Conservation (phyloP, 2,329 filamentous ascomycete genomes). For the Teratosphaeria zuluensis region DNA sequence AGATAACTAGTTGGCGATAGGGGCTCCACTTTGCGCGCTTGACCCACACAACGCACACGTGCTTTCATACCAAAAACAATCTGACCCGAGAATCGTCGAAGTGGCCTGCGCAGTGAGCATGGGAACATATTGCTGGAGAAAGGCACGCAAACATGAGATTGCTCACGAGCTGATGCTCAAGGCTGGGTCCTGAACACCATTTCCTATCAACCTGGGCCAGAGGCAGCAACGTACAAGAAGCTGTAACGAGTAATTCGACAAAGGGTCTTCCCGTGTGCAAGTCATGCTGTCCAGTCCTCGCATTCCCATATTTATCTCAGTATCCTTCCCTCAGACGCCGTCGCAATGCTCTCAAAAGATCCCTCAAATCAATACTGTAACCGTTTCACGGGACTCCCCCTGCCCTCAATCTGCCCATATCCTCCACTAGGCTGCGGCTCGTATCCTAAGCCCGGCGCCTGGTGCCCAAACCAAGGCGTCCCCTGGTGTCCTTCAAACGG, state of each 20-base stretch:
- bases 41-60: neutral
- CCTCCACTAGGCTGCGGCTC: constrained; percentile 25
- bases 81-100: too few species aligned
- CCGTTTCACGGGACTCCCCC: constrained; percentile 24
- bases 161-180: too few species aligned
- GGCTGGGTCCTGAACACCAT: neutral
- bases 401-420: constrained; percentile 22
- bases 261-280: too few species aligned
- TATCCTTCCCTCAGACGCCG: neutral
- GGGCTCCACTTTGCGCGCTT: neutral
- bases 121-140: too few species aligned
- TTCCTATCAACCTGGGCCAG: neutral
- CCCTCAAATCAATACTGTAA: constrained; percentile 12
- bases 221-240: too few species aligned
- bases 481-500: constrained; percentile 15
- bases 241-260: too few species aligned
- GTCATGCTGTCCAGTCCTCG: neutral
- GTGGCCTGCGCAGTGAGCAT: too few species aligned
- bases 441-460: constrained; percentile 5
- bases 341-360: neutral
- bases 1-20: neutral
- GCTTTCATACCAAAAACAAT: neutral
- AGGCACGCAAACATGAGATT: too few species aligned
- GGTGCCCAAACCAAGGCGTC: constrained; percentile 22
- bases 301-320: too few species aligned